phyloP scores from a whole-genome alignment of 148 eudicot species.

The Dysphania ambrosioides region DNA sequence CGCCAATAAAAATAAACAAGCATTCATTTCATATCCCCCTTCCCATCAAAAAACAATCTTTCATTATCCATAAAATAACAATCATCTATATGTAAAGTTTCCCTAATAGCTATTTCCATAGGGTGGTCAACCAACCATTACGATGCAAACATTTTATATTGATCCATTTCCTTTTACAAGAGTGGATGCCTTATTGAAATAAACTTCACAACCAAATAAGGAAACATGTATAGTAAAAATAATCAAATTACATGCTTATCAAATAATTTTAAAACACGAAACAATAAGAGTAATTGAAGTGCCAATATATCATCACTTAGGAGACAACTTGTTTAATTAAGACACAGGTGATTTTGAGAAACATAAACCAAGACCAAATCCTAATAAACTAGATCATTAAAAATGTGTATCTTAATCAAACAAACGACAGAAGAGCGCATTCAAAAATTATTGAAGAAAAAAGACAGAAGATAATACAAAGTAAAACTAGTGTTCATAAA shows the following conservation, averaged over 20 bases:
- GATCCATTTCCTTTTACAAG: background rate
- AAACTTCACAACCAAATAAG: background rate
- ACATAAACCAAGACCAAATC: too few relatives aligned
- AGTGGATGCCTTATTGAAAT: background rate
- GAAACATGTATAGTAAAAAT: background rate
- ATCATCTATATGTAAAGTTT: background rate
- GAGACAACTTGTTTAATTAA: background rate
- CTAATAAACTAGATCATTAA: background rate
- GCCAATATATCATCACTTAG: background rate
- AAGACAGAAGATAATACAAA: too few relatives aligned
- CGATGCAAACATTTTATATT: background rate
- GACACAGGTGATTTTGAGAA: conserved; percentile 3
- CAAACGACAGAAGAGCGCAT: too few relatives aligned
- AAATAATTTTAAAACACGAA: background rate
- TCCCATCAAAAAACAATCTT: background rate
- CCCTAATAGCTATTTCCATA: background rate
- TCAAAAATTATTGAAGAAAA: too few relatives aligned
- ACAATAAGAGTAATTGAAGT: background rate
- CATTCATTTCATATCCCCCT: background rate
- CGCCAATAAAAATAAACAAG: background rate
- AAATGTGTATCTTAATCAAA: background rate
- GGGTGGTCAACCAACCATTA: background rate
- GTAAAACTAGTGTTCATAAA: too few relatives aligned
- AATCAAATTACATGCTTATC: background rate
- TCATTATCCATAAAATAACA: background rate